Evolutionary conservation across 495 filamentous ascomycete genomes (phyloP).

Genomic region (Daldinia loculata): DNA sequence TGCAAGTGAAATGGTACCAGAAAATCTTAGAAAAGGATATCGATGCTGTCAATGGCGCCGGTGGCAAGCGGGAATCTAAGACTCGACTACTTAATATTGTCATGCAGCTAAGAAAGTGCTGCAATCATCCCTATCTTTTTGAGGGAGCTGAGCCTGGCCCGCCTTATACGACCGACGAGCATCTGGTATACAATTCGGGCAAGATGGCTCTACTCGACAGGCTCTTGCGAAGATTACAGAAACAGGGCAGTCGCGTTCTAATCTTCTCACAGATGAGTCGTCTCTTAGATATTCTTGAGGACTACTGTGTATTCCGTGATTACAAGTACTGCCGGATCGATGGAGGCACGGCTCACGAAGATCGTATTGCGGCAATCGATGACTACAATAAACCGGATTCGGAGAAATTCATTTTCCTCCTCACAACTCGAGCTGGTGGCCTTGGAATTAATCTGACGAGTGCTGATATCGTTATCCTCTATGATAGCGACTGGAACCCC

Average conservation of each 20-base stretch:
- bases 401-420: slow-evolving; percentile 95
- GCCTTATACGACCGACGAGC: slow-evolving; percentile 97
- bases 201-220: slow-evolving; percentile 99
- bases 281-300: slow-evolving; percentile 95
- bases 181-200: slow-evolving; percentile 89
- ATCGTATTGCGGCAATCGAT: slow-evolving; percentile 96
- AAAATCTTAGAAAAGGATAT: slow-evolving; percentile 99
- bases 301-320: slow-evolving; percentile 95
- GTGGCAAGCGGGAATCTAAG: slow-evolving; percentile 97
- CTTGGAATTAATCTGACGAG: slow-evolving; percentile 98
- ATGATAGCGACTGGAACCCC: slow-evolving; percentile 99
- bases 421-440: slow-evolving; percentile 97
- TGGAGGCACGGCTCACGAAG: slow-evolving; percentile 95
- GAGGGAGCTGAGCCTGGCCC: slow-evolving; percentile 98
- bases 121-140: slow-evolving; percentile 98
- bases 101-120: slow-evolving; percentile 99
- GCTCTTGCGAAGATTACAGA: slow-evolving; percentile 82
- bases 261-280: slow-evolving; percentile 99
- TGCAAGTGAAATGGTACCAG: slow-evolving; percentile 99
- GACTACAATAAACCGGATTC: slow-evolving; percentile 96
- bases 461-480: slow-evolving; percentile 97
- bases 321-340: slow-evolving; percentile 98
- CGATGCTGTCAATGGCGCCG: slow-evolving; percentile 96
- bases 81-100: slow-evolving; percentile 99
- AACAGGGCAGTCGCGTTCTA: slow-evolving; percentile 87